phyloP scores from a whole-genome alignment of 495 filamentous ascomycete species.

The Penicillium flavigenum region DNA sequence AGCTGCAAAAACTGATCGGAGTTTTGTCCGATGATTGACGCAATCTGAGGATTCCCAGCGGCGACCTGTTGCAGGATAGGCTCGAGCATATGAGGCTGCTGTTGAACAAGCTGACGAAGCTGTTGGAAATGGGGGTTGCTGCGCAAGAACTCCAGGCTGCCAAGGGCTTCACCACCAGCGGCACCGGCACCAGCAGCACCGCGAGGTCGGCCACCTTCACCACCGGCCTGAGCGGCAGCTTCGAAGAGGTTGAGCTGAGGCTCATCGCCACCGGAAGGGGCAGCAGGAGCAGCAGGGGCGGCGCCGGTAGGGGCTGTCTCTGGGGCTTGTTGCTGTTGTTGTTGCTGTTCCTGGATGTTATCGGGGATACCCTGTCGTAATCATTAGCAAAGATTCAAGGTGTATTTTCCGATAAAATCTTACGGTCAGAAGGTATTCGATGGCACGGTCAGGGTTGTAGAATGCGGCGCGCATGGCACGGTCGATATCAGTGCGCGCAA shows the following conservation, averaged over 20 bases:
- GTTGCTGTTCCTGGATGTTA: constrained; percentile 64
- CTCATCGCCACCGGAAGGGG: constrained; percentile 55
- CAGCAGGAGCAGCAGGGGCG: constrained; percentile 33
- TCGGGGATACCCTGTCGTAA: constrained; percentile 84
- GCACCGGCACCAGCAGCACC: constrained; percentile 52
- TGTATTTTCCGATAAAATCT: constrained; percentile 32
- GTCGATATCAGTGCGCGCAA: constrained; percentile 80
- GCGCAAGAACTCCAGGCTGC: constrained; percentile 91
- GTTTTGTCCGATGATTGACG: constrained; percentile 82
- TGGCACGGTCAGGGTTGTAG: constrained; percentile 94
- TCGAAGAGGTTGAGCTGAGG: constrained; percentile 85
- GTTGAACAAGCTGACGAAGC: constrained; percentile 92
- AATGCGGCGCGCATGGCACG: constrained; percentile 93
- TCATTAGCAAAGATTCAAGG: constrained; percentile 12
- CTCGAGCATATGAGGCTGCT: constrained; percentile 96
- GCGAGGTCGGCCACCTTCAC: constrained; percentile 48
- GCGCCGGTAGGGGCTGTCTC: constrained; percentile 38
- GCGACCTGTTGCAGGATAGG: constrained; percentile 94
- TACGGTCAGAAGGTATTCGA: constrained; percentile 90
- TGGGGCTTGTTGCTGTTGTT: constrained; percentile 26
- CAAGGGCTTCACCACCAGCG: constrained; percentile 58
- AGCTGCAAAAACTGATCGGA: constrained; percentile 90
- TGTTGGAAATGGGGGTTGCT: constrained; percentile 98
- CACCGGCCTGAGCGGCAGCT: constrained; percentile 77
- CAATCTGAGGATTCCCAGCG: constrained; percentile 93